These are phyloP conservation scores for Vararia minispora DNA, from an alignment of 768 basidiomycete genomes.

Conservation along the genomic window DNA sequence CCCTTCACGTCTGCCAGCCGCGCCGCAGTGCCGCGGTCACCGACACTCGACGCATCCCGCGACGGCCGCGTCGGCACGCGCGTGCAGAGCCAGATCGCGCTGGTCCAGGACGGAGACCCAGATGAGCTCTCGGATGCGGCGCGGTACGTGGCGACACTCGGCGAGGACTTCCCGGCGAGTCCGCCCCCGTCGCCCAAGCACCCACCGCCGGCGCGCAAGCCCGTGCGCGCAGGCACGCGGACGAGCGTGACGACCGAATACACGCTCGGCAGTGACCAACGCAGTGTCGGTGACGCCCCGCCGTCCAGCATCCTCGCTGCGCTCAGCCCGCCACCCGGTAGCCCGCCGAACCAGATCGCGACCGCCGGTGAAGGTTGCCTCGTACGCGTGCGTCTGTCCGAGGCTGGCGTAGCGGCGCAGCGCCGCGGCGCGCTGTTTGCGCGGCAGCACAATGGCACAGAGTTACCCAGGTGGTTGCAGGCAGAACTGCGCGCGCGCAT, in stretches of 20 bases:
- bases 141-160: constrained; percentile 60
- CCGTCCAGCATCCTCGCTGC: too few relatives aligned
- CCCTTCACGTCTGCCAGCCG: constrained; percentile 61
- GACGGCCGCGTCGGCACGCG: constrained; percentile 20
- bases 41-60: constrained; percentile 12
- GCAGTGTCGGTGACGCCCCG: too few relatives aligned
- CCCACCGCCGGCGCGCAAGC: constrained; percentile 28
- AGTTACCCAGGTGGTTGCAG: constrained; percentile 11
- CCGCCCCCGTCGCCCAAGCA: constrained; percentile 59
- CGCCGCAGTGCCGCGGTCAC: constrained; percentile 47
- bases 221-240: neutral
- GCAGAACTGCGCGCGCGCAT: constrained; percentile 11
- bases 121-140: constrained; percentile 64
- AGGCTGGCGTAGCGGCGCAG: neutral
- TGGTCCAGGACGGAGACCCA: constrained; percentile 32
- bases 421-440: constrained; percentile 6
- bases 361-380: constrained; percentile 14
- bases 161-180: constrained; percentile 37
- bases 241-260: constrained; percentile 6
- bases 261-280: too few relatives aligned
- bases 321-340: too few relatives aligned
- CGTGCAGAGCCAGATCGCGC: constrained; percentile 56
- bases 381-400: constrained; percentile 11
- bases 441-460: constrained; percentile 6
- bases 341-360: too few relatives aligned